These are phyloP conservation scores for Apiotrichum veenhuisii DNA, from an alignment of 1,284 basidiomycete genomes.

Conservation along the genomic window DNA sequence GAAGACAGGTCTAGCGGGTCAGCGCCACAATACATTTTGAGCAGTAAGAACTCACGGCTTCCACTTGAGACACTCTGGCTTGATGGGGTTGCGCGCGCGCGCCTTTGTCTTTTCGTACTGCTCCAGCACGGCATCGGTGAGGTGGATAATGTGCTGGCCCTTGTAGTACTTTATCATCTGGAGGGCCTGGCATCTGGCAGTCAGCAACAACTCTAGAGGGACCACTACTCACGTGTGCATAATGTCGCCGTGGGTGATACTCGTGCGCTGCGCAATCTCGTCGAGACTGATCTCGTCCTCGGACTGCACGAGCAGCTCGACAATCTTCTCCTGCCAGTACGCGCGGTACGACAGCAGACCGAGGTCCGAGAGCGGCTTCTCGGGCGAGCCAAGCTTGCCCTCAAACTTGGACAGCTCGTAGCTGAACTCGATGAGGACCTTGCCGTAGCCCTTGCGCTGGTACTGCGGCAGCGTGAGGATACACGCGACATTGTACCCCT, in stretches of 20 bases:
- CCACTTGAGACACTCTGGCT: conserved; percentile 77
- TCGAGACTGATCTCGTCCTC: conserved; percentile 80
- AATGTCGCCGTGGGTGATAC: conserved; percentile 94
- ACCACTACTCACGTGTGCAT: conserved; percentile 82
- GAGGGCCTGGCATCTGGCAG: conserved; percentile 75
- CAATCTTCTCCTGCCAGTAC: conserved; percentile 97
- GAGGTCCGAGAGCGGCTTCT: conserved; percentile 94
- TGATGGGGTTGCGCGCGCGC: conserved; percentile 76
- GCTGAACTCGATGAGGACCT: conserved; percentile 94
- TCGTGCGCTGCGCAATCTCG: conserved; percentile 92
- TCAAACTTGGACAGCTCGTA: conserved; percentile 98
- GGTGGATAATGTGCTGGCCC: conserved; percentile 87
- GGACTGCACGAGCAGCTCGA: conserved; percentile 77
- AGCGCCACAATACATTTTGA: background rate
- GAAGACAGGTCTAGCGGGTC: conserved; percentile 63
- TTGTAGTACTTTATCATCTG: conserved; percentile 97
- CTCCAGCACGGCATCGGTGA: conserved; percentile 87
- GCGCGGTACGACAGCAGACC: conserved; percentile 90
- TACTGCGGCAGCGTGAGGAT: conserved; percentile 97
- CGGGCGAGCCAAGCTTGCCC: conserved; percentile 89
- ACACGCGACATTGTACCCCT: conserved; percentile 98
- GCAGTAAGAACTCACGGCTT: conserved; percentile 68
- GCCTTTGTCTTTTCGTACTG: conserved; percentile 78
- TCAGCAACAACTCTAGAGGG: conserved; percentile 9
- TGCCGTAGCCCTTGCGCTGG: conserved; percentile 93